These are phyloP conservation scores for Naganishia friedmannii DNA, from an alignment of 768 basidiomycete genomes.

Conservation along the genomic window DNA sequence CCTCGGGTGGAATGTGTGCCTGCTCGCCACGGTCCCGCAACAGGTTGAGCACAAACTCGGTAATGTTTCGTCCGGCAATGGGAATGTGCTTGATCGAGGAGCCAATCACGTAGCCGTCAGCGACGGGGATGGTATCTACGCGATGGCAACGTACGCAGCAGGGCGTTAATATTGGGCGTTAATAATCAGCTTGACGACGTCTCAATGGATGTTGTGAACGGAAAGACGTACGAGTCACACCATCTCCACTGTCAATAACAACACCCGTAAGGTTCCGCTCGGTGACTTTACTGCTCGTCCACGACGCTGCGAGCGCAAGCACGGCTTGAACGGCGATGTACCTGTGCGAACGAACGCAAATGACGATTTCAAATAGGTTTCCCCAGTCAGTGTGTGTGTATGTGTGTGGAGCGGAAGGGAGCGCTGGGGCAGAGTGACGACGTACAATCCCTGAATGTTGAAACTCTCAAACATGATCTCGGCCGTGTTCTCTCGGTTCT, in stretches of 20 bases:
- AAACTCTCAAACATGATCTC: constrained; percentile 99
- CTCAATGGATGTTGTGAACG: too few relatives aligned
- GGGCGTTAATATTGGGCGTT: too few relatives aligned
- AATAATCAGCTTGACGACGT: too few relatives aligned
- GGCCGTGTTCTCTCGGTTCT: constrained; percentile 97
- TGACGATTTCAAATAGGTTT: too few relatives aligned
- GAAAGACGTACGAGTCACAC: constrained; percentile 73
- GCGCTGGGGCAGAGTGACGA: not conserved
- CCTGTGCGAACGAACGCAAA: constrained; percentile 26
- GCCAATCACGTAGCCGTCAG: constrained; percentile 98
- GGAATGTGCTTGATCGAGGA: constrained; percentile 99
- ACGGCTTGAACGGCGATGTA: constrained; percentile 99
- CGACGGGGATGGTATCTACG: constrained; percentile 72
- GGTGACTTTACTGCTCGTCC: constrained; percentile 83
- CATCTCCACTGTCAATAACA: constrained; percentile 97
- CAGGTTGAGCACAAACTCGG: constrained; percentile 91
- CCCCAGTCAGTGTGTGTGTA: too few relatives aligned
- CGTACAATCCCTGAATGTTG: constrained; percentile 85
- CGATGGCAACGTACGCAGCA: not conserved
- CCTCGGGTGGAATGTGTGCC: constrained; percentile 85
- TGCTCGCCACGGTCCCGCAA: constrained; percentile 94
- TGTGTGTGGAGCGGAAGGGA: not conserved
- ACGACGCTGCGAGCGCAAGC: constrained; percentile 93
- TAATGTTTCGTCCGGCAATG: constrained; percentile 95
- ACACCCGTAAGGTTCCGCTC: constrained; percentile 94